A percentile compares a stretch with the other conserved stretches of the same genome.
phyloP scores from a whole-genome alignment of 106 monocot genomes.

The Acorus calamus region DNA sequence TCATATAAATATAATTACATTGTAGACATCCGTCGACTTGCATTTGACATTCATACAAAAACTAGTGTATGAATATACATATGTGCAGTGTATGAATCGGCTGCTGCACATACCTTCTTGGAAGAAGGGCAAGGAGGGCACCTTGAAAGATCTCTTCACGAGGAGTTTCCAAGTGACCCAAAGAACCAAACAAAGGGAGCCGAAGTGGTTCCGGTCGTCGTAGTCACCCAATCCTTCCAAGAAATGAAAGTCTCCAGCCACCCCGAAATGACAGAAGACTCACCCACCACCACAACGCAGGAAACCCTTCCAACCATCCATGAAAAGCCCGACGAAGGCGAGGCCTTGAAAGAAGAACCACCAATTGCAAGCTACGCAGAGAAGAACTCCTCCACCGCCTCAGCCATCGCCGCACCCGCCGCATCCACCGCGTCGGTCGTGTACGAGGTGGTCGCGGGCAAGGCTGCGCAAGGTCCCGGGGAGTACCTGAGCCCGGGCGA shows the following conservation, averaged over 20 bases:
- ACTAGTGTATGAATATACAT: too few species aligned
- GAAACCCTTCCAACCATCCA: too few species aligned
- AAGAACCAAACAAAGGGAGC: slow-evolving; percentile 7
- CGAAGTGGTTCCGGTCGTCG: slow-evolving; percentile 19
- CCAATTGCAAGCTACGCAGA: slow-evolving; percentile 9
- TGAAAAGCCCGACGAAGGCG: too few species aligned
- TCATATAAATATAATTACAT: too few species aligned
- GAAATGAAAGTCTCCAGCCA: slow-evolving; percentile 1
- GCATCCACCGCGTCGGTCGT: slow-evolving; percentile 11
- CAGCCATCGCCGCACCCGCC: slow-evolving; percentile 6
- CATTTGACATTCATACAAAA: too few species aligned
- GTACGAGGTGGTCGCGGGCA: slow-evolving; percentile 25
- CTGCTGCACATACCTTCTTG: not conserved
- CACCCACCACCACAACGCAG: not conserved
- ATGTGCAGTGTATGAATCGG: not conserved
- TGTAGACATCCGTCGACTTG: too few species aligned
- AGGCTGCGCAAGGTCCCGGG: not conserved
- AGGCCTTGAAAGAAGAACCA: too few species aligned
- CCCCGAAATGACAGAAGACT: not conserved
- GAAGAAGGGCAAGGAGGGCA: not conserved
- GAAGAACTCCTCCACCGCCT: slow-evolving; percentile 12
- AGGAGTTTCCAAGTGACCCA: not conserved
- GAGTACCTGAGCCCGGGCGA: slow-evolving; percentile 44
- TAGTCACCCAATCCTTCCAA: slow-evolving; percentile 22
- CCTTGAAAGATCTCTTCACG: not conserved